Evolutionary conservation across 805 yeast species (phyloP), one percentile per base, ranked within the genome.

Genomic region (Barnettozyma populi): DNA sequence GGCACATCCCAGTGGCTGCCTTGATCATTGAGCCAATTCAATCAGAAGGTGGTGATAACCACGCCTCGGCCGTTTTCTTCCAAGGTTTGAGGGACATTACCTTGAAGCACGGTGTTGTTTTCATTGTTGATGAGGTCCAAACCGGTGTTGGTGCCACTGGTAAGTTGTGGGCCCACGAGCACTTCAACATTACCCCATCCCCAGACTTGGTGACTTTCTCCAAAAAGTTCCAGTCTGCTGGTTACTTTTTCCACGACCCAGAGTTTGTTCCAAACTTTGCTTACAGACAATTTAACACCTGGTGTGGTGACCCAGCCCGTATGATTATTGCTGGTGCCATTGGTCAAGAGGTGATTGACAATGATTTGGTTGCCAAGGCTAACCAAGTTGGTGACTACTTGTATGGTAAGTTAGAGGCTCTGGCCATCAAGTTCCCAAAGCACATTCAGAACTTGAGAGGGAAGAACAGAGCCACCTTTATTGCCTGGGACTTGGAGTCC

Each of bases 111-210:
- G 85, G 79, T 50, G 80, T 86, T 50, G 76, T 84, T 53, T 70
- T 84, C 71, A 87, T 86, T 54, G 79, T 86, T 53, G 95, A 86
- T 64, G 95, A 86, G 70, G 95, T 86, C 48, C 95, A 86, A 72
- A 87, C 95, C 49, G 95, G 95, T 65, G 83, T 87, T 49, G 95
- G 90, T 62, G 92, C 92, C 50, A 82, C 95, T 32, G 95, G 95
- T 63, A 71, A 72, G 55, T 69, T 87, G 73, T 86, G 95, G 95
- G 90, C 87, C 43, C 95, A 87, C 66, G 95, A 87, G 71, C 86
- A 85, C 71, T 87, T 86, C 74, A 75, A 84, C 64, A 70, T 87
- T 54, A 62, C 82, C 44, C 78, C 86, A 41, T 79, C 90, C 40
- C 89, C 95, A 42, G 95, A 86, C 67, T 75, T 86, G 65, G 92